Evolutionary conservation across 768 basidiomycete genomes (phyloP), one percentile per base, ranked within the genome.

Genomic region (Psilocybe subaeruginosa): DNA sequence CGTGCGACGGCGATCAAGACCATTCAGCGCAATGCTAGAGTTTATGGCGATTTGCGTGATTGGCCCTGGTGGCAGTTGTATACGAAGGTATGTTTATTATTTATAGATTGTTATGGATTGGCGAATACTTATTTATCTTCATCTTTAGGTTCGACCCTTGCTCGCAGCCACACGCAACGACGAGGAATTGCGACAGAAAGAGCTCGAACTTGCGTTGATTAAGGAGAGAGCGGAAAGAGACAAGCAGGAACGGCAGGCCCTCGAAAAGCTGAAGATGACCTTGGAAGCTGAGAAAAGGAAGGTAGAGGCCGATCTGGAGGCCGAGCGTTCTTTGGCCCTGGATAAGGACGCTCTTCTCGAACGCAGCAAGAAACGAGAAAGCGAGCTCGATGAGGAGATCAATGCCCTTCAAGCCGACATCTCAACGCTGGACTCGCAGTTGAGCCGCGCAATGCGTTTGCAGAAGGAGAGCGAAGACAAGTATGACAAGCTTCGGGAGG

Each of bases 61-160:
- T 99, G 97, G 97, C 95, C 97, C 1, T 99, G 97, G 97, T 99
- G 97, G 97, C 92, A 95, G 64, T 81, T 99, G 8, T 99, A 96
- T 72, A 95, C 95, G 2, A 97, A 97, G 80, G 94, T 87, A 62
- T 48, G 74, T 58, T 39, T 23, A 35, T 12, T 12, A 17, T 46
- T 12, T 14, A 17, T 46, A 35, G 55, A 8, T 43, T 46, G 16
- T n/a, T 43, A 43, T 9, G 4, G 49, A 23, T 53, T 58, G 11
- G 31, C 5, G 4, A 50, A 65, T 60, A 58, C 47, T 8, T 16
- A 48, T 35, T 59, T 17, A 39, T 8, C 16, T 7, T 23, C 43
- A 6, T 58, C 19, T 49, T 8, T 58, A 92, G 91, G 89, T 99
- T 17, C 91, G 96, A 35, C 97, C 97, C 0, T 74, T 99, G 12